Percentiles rank a stretch among this genome's conserved stretches.
These are phyloP conservation scores for Xylaria castorea DNA, from an alignment of 495 filamentous ascomycete genomes.

Conservation along the genomic window DNA sequence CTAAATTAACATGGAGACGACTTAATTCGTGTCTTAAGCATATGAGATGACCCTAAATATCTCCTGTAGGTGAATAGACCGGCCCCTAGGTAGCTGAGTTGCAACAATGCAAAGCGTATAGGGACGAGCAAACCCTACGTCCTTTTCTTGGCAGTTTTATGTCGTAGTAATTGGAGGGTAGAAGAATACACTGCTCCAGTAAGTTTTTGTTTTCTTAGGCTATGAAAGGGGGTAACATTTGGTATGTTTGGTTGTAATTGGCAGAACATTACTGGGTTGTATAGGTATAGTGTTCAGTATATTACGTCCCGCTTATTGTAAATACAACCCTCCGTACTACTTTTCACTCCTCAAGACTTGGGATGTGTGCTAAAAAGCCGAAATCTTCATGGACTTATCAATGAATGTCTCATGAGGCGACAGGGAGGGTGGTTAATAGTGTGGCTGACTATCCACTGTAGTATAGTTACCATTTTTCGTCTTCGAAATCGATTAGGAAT, in stretches of 20 bases:
- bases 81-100: background rate
- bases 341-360: background rate
- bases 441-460: background rate
- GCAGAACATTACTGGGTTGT: background rate
- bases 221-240: background rate
- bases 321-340: background rate
- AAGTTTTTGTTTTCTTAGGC: background rate
- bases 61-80: background rate
- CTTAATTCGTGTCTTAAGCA: background rate
- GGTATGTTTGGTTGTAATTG: background rate
- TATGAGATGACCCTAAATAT: background rate
- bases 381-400: background rate
- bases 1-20: background rate
- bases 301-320: background rate
- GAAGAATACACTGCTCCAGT: background rate
- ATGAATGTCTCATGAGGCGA: background rate
- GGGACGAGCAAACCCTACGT: background rate
- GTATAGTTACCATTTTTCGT: background rate
- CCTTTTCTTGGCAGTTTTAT: constrained; percentile 2
- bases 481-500: background rate
- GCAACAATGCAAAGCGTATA: background rate
- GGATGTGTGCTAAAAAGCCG: background rate
- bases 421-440: background rate
- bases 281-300: background rate
- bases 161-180: constrained; percentile 1